phyloP scores from a whole-genome alignment of 306 rosid genomes.

The Albizia julibrissin region DNA sequence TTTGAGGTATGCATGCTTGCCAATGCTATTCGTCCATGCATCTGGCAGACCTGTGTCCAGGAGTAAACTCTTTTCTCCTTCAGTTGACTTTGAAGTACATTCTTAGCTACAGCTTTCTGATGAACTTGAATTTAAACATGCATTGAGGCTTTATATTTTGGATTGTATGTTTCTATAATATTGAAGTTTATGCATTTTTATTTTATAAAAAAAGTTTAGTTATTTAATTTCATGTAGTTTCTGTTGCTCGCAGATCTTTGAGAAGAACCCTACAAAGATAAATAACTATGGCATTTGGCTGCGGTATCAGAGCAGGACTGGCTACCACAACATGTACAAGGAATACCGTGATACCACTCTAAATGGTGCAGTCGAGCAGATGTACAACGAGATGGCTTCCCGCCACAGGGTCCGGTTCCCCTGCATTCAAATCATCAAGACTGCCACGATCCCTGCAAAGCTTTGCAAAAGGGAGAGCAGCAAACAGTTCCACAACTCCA shows the following conservation, averaged over 20 bases:
- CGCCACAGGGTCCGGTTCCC: slow-evolving; percentile 90
- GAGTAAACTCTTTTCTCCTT: background rate
- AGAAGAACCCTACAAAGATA: slow-evolving; percentile 84
- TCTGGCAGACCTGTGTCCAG: background rate
- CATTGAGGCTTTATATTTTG: background rate
- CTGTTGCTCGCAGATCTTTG: slow-evolving; percentile 61
- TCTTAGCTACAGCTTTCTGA: background rate
- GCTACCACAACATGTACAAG: slow-evolving; percentile 95
- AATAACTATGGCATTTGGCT: slow-evolving; percentile 90
- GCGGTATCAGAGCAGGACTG: slow-evolving; percentile 87
- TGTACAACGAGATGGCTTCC: slow-evolving; percentile 92
- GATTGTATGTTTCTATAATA: background rate
- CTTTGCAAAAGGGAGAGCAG: slow-evolving; percentile 95
- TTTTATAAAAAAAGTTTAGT: background rate
- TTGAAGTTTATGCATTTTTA: background rate
- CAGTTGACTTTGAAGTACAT: background rate
- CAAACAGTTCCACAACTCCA: slow-evolving; percentile 84
- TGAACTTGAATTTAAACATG: background rate
- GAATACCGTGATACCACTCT: slow-evolving; percentile 90
- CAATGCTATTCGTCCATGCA: background rate
- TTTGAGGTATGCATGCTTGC: background rate
- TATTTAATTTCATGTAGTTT: background rate
- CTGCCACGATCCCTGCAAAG: slow-evolving; percentile 77
- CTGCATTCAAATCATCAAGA: slow-evolving; percentile 88
- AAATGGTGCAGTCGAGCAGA: slow-evolving; percentile 74